phyloP scores from a whole-genome alignment of 2,329 filamentous ascomycete species.

The Aspergillus hortae region DNA sequence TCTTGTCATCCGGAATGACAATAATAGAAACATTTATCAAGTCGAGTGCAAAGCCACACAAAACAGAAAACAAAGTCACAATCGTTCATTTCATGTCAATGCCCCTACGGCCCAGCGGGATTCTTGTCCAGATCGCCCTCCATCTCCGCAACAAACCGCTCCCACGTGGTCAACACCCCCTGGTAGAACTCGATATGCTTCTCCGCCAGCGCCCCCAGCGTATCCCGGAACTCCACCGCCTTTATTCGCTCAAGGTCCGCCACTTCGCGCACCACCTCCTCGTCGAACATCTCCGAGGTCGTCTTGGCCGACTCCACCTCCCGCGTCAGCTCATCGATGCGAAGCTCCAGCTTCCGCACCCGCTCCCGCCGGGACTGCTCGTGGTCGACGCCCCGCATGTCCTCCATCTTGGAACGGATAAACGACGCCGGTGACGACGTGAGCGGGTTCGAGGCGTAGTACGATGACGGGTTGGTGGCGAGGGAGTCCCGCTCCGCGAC shows the following conservation, averaged over 20 bases:
- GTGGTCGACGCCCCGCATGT: slow-evolving; percentile 94
- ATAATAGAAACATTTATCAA: neutral
- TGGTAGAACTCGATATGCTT: slow-evolving; percentile 85
- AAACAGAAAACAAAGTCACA: neutral
- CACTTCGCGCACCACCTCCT: slow-evolving; percentile 91
- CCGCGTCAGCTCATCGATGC: slow-evolving; percentile 84
- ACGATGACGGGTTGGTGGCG: slow-evolving; percentile 58
- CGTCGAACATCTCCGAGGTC: slow-evolving; percentile 88
- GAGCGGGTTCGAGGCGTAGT: slow-evolving; percentile 52
- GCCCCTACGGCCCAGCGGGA: slow-evolving; percentile 13
- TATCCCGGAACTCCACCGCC: slow-evolving; percentile 82
- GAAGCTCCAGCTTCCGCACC: slow-evolving; percentile 82
- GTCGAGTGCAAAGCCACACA: neutral
- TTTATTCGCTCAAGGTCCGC: slow-evolving; percentile 96
- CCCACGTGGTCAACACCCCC: slow-evolving; percentile 77
- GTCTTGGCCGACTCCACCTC: slow-evolving; percentile 86
- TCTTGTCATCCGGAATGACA: neutral
- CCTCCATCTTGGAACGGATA: slow-evolving; percentile 90
- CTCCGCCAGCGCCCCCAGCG: slow-evolving; percentile 77
- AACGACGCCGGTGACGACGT: slow-evolving; percentile 74
- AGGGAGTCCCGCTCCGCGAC: slow-evolving; percentile 81
- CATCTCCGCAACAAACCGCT: slow-evolving; percentile 84
- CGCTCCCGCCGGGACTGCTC: slow-evolving; percentile 85
- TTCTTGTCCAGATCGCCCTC: slow-evolving; percentile 55
- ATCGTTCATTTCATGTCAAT: slow-evolving; percentile 1